Evolutionary conservation across 1,139 yeast species (phyloP), one percentile per base, ranked within the genome.

Genomic region (Diutina pseudorugosa): DNA sequence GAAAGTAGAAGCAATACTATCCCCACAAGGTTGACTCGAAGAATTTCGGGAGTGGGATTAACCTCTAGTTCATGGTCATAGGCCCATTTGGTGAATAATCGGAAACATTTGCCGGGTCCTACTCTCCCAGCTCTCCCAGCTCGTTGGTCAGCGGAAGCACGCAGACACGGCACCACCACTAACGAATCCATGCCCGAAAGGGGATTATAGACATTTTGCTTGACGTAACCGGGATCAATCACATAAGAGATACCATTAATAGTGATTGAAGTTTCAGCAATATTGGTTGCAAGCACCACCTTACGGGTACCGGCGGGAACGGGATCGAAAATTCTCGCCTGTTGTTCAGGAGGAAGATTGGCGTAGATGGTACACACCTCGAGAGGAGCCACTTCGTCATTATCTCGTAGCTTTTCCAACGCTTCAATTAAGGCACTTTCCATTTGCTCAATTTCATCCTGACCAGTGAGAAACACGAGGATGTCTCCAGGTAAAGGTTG

Each of bases 41-140:
- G 67, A 14, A 93, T 90, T 62, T 94, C 99, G 0, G 98, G 98
- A 0, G 85, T 80, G 1, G 96, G 89, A 63, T 84, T 85, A 4
- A 75, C 70, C 12, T 88, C 88, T 53, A 91, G 67, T 60, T 90
- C 97, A 60, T 88, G 77, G 58, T 77, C 73, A 61, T 82, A 93
- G 0, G 96, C 83, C 82, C 93, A 83, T 63, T 88, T 90, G 0
- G 98, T 91, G 63, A 79, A 93, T 23, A 94, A 69, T 51, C 98
- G 68, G 63, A 84, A 94, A 64, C 98, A 93, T 64, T 89, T 90
- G 0, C 98, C 98, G 0, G 98, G 95, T 0, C 96, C 96, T 5
- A 90, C 87, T 71, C 98, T 82, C 7, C 98, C 98, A 0, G 98
- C 98, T 68, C 98, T 79, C 54, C 98, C 98, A 1, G 96, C 94